A percentile compares a stretch with the other conserved stretches of the same genome.
Evolutionary conservation across 1,139 yeast species (phyloP).

Genomic region (Taphrina deformans): DNA sequence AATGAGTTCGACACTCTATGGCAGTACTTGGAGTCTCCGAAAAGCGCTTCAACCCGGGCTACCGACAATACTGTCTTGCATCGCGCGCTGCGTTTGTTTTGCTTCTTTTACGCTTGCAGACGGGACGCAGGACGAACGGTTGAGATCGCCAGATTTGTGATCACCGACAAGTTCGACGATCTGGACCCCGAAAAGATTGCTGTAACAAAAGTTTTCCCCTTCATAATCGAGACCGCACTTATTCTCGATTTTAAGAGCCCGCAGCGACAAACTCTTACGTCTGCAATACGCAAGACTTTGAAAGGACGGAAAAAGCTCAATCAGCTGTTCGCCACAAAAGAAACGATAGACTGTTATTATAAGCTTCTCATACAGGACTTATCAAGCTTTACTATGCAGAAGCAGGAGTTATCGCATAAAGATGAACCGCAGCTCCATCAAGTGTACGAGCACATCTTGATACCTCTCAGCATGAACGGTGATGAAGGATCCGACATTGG

Average conservation of each 20-base stretch:
- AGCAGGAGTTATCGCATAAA: background rate
- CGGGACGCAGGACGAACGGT: background rate
- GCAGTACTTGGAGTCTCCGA: background rate
- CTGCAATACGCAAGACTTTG: background rate
- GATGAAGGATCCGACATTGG: background rate
- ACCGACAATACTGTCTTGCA: background rate
- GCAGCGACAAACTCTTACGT: background rate
- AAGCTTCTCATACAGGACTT: background rate
- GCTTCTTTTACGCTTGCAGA: conserved; percentile 4
- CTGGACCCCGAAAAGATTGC: background rate
- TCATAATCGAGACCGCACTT: background rate
- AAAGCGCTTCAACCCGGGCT: background rate
- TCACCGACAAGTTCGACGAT: background rate
- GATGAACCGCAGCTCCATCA: background rate
- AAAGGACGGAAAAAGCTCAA: background rate
- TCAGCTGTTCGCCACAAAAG: background rate
- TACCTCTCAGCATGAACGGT: background rate
- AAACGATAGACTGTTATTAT: background rate
- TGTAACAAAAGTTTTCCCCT: background rate
- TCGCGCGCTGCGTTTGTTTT: background rate
- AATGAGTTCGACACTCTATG: background rate
- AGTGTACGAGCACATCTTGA: background rate
- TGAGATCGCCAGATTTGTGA: background rate
- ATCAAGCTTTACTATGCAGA: background rate
- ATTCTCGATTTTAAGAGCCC: background rate